Evolutionary conservation across 2,329 filamentous ascomycete genomes (phyloP).

Genomic region (Teratosphaeria destructans): DNA sequence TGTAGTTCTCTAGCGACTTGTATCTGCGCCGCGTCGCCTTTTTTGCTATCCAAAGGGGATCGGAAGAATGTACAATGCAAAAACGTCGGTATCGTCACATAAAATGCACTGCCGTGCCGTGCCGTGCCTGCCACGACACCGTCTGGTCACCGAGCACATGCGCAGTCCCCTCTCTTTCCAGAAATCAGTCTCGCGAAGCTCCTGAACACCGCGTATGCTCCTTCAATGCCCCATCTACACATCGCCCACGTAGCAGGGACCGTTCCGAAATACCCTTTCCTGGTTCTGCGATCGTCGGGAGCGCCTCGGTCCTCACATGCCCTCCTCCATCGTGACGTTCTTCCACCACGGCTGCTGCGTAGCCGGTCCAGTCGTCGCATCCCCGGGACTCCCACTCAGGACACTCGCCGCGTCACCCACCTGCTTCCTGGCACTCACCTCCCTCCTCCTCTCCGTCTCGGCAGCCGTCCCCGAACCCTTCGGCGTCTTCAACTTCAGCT

Average conservation of each 20-base stretch:
- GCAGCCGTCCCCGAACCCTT: conserved; percentile 34
- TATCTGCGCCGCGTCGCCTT: background rate
- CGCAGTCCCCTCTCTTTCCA: background rate
- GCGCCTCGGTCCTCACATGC: conserved; percentile 22
- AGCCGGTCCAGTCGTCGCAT: conserved; percentile 5
- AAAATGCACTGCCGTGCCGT: background rate
- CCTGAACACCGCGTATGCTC: background rate
- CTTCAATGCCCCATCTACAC: background rate
- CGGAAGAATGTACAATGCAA: background rate
- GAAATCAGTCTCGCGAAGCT: background rate
- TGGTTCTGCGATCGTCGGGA: background rate
- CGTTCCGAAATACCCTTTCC: background rate
- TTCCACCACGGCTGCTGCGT: conserved; percentile 33
- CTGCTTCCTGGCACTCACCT: conserved; percentile 78
- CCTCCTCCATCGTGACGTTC: conserved; percentile 40
- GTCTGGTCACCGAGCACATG: background rate
- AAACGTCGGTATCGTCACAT: background rate
- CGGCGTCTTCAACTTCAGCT: conserved; percentile 49
- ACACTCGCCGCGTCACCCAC: conserved; percentile 78
- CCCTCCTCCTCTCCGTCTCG: conserved; percentile 26
- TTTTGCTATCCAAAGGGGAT: background rate
- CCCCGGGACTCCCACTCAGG: conserved; percentile 10
- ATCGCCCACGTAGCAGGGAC: background rate
- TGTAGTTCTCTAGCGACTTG: background rate
- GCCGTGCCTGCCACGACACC: background rate